These are phyloP conservation scores for Naganishia antarctica DNA, from an alignment of 768 basidiomycete species.

Conservation along the genomic window DNA sequence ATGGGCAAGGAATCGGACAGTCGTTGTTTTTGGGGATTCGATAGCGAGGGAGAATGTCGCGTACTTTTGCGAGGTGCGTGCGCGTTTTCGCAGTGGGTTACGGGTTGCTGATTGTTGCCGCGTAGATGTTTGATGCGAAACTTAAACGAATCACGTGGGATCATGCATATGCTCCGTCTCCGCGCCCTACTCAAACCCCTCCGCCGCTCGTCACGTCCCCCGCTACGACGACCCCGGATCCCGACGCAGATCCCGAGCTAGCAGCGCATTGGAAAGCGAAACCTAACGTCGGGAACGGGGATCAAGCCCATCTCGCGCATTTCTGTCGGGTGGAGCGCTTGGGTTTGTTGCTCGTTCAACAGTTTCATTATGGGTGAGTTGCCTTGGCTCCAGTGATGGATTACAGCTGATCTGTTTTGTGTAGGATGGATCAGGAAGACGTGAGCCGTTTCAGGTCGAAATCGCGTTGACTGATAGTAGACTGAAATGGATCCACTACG, in stretches of 20 bases:
- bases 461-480: no score
- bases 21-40: conserved; percentile 37
- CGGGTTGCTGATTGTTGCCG: background rate
- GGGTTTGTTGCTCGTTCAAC: conserved; percentile 36
- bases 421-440: conserved; percentile 20
- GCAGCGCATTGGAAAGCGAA: background rate
- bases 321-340: conserved; percentile 33
- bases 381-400: no score
- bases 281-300: background rate
- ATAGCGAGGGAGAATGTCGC: conserved; percentile 32
- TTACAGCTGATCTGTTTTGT: no score
- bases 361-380: conserved; percentile 39
- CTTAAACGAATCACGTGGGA: background rate
- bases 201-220: background rate
- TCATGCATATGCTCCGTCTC: background rate
- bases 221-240: background rate
- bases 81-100: background rate
- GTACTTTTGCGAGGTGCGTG: conserved; percentile 36
- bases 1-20: conserved; percentile 33
- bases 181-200: background rate
- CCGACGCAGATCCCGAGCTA: conserved; percentile 5
- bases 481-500: background rate
- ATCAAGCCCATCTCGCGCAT: conserved; percentile 24
- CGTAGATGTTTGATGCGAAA: background rate
- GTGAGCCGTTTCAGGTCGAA: background rate